Evolutionary conservation across 2,329 filamentous ascomycete genomes (phyloP).

Genomic region (Tolypocladium inflatum): DNA sequence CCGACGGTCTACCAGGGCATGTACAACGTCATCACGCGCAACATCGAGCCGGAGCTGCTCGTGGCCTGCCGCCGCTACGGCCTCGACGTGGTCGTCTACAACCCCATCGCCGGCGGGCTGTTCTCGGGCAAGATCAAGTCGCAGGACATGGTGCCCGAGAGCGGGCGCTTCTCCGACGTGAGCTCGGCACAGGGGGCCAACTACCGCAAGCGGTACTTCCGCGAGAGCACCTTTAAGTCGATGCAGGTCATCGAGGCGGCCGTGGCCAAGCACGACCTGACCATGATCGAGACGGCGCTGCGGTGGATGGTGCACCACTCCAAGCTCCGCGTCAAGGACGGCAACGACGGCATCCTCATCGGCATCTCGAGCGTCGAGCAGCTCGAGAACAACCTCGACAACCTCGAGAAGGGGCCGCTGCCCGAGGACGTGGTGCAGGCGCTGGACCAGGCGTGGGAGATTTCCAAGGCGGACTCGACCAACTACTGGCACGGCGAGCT

Average conservation of each 20-base stretch:
- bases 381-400: conserved; percentile 46
- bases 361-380: conserved; percentile 49
- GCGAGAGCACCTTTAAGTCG: conserved; percentile 53
- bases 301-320: conserved; percentile 69
- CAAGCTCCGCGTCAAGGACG: conserved; percentile 38
- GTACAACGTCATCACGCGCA: conserved; percentile 74
- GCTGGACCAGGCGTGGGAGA: conserved; percentile 68
- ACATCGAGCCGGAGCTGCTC: conserved; percentile 66
- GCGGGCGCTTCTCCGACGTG: conserved; percentile 61
- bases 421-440: conserved; percentile 66
- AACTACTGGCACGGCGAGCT: conserved; percentile 52
- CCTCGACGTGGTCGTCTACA: conserved; percentile 72
- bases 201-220: conserved; percentile 65
- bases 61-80: conserved; percentile 66
- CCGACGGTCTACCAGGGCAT: conserved; percentile 82
- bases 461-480: conserved; percentile 49
- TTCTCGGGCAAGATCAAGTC: conserved; percentile 74
- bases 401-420: conserved; percentile 59
- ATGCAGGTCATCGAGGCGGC: conserved; percentile 59
- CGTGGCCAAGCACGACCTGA: conserved; percentile 56
- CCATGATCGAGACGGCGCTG: conserved; percentile 62
- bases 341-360: conserved; percentile 51
- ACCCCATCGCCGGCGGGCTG: conserved; percentile 71
- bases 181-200: conserved; percentile 38
- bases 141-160: conserved; percentile 47